phyloP scores from a whole-genome alignment of 2,329 filamentous ascomycete species.

The Cladophialophora immunda region DNA sequence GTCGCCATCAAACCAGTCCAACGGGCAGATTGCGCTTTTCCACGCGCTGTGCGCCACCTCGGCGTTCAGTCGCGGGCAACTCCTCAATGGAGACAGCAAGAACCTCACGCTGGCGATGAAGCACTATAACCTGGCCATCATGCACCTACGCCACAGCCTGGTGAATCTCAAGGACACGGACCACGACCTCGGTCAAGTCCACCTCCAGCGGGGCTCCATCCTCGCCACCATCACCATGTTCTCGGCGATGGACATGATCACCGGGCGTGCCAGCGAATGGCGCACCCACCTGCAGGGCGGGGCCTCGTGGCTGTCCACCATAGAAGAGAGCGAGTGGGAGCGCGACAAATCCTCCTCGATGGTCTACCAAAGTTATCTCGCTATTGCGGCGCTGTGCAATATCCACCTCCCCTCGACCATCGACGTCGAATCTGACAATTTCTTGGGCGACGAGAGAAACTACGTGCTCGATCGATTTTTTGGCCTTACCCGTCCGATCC shows the following conservation, averaged over 20 bases:
- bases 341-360: slow-evolving; percentile 33
- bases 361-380: slow-evolving; percentile 44
- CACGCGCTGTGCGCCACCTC: slow-evolving; percentile 45
- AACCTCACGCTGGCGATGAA: slow-evolving; percentile 43
- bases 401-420: slow-evolving; percentile 41
- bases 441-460: slow-evolving; percentile 33
- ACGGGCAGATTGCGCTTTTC: slow-evolving; percentile 44
- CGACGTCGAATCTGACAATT: slow-evolving; percentile 39
- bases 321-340: slow-evolving; percentile 29
- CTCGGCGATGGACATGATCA: slow-evolving; percentile 39
- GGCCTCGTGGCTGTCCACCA: slow-evolving; percentile 36
- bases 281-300: slow-evolving; percentile 42
- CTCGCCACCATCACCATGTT: slow-evolving; percentile 39
- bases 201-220: slow-evolving; percentile 34
- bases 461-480: slow-evolving; percentile 45
- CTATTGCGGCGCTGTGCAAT: slow-evolving; percentile 44
- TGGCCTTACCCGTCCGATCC: slow-evolving; percentile 43
- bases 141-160: slow-evolving; percentile 45
- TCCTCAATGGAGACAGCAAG: slow-evolving; percentile 38
- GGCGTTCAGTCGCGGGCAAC: slow-evolving; percentile 44
- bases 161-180: slow-evolving; percentile 46
- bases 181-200: slow-evolving; percentile 13
- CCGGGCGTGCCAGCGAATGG: slow-evolving; percentile 40
- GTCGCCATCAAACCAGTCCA: slow-evolving; percentile 36
- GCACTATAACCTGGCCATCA: slow-evolving; percentile 44